phyloP scores from a whole-genome alignment of 371 early-diverging fungal species.

The Lichtheimia hyalospora region DNA sequence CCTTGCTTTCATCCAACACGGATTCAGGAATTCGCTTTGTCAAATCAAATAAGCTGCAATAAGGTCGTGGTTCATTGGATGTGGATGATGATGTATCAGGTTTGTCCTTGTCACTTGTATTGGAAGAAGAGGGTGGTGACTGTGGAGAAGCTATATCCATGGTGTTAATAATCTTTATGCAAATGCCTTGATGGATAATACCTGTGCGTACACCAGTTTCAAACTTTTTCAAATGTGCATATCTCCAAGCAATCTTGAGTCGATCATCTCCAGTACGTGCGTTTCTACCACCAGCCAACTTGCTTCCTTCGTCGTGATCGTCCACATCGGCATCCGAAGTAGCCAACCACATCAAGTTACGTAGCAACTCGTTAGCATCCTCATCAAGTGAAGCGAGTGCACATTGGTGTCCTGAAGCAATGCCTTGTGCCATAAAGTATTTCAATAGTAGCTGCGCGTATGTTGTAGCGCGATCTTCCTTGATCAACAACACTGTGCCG shows the following conservation, averaged over 20 bases:
- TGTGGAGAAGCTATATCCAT: constrained; percentile 19
- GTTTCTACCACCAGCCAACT: constrained; percentile 27
- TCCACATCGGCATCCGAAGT: constrained; percentile 52
- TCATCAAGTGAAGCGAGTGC: constrained; percentile 70
- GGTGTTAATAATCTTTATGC: not conserved
- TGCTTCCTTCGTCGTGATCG: constrained; percentile 27
- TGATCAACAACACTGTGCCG: constrained; percentile 78
- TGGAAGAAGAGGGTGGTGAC: constrained; percentile 1
- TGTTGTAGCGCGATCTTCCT: constrained; percentile 81
- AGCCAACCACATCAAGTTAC: constrained; percentile 61
- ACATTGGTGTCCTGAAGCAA: constrained; percentile 75
- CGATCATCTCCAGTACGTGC: constrained; percentile 47
- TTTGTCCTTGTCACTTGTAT: not conserved
- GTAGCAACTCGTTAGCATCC: constrained; percentile 53
- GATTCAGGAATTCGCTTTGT: constrained; percentile 64
- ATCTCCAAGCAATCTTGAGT: constrained; percentile 94
- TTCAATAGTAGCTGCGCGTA: constrained; percentile 81
- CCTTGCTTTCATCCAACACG: constrained; percentile 50
- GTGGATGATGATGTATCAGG: not conserved
- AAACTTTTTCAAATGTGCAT: constrained; percentile 76
- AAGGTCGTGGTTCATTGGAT: constrained; percentile 44
- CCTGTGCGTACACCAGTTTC: constrained; percentile 46
- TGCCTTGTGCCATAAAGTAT: constrained; percentile 86
- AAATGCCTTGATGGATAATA: constrained; percentile 2
- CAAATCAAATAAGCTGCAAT: constrained; percentile 76